Conservation (phyloP, 305 asterid species). For the Plantago lanceolata region DNA sequence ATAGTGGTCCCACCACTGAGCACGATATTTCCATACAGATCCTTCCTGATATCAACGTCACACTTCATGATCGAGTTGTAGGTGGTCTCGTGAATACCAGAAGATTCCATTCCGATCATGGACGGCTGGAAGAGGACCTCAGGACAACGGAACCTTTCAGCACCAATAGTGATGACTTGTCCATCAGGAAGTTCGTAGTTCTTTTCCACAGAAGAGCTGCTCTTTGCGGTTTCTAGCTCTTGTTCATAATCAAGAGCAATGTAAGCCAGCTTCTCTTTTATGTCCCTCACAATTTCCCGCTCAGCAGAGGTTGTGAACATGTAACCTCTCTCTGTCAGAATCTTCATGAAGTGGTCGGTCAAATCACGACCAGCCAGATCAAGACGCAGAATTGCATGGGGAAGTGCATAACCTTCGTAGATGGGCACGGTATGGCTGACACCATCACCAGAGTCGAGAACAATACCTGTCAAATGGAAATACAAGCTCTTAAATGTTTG, state of each 20-base stretch:
- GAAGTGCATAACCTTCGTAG: slow-evolving; percentile 73
- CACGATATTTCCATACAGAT: slow-evolving; percentile 68
- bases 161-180: slow-evolving; percentile 63
- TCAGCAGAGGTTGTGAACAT: slow-evolving; percentile 64
- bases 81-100: slow-evolving; percentile 72
- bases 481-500: slow-evolving; percentile 1
- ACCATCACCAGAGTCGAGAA: slow-evolving; percentile 78
- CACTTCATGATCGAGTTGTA: slow-evolving; percentile 73
- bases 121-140: slow-evolving; percentile 89
- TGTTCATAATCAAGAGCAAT: slow-evolving; percentile 79
- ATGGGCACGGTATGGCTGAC: slow-evolving; percentile 72
- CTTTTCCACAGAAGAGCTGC: slow-evolving; percentile 69
- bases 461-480: slow-evolving; percentile 42
- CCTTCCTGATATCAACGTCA: slow-evolving; percentile 66
- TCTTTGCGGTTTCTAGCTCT: slow-evolving; percentile 67
- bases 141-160: slow-evolving; percentile 71
- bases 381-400: slow-evolving; percentile 70
- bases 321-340: slow-evolving; percentile 65
- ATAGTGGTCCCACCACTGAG: slow-evolving; percentile 68
- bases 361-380: slow-evolving; percentile 72
- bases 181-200: slow-evolving; percentile 84
- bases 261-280: slow-evolving; percentile 78
- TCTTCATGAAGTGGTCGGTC: slow-evolving; percentile 64
- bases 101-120: slow-evolving; percentile 79
- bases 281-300: slow-evolving; percentile 73